These are phyloP conservation scores for Ilyonectria sp. DNA, from an alignment of 2,329 filamentous ascomycete genomes.

Conservation along the genomic window DNA sequence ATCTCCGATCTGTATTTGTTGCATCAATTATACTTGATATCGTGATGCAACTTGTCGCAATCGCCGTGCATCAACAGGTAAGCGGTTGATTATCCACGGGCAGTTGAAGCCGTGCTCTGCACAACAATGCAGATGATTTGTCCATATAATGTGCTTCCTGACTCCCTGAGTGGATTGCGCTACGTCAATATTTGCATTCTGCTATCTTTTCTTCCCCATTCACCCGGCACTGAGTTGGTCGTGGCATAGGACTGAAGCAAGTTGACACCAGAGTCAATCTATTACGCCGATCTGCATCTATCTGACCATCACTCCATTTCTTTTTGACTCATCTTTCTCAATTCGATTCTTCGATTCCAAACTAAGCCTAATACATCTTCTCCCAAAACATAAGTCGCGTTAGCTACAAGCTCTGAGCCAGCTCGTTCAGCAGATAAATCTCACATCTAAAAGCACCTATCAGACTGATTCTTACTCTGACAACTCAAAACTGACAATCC, in stretches of 20 bases:
- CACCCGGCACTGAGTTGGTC: neutral
- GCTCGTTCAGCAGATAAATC: slow-evolving; percentile 46
- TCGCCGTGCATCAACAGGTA: neutral
- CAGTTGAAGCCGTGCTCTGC: neutral
- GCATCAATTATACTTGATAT: neutral
- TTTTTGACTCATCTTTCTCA: neutral
- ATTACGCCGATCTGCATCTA: neutral
- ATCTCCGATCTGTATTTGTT: neutral
- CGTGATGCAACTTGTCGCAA: neutral
- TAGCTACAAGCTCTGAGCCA: slow-evolving; percentile 7
- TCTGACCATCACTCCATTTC: neutral
- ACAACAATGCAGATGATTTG: neutral
- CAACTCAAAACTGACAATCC: neutral
- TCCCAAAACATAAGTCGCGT: slow-evolving; percentile 41
- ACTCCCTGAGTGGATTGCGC: neutral
- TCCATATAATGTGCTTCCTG: neutral
- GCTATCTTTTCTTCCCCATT: neutral
- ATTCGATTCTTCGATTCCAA: slow-evolving; percentile 23
- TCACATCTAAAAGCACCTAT: slow-evolving; percentile 42
- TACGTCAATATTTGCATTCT: neutral
- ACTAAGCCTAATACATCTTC: slow-evolving; percentile 45
- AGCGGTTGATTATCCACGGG: neutral
- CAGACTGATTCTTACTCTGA: neutral
- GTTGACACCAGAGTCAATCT: neutral
- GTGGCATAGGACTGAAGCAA: neutral